phyloP scores from a whole-genome alignment of 805 yeast genomes.

The Starmerella riodocensis region DNA sequence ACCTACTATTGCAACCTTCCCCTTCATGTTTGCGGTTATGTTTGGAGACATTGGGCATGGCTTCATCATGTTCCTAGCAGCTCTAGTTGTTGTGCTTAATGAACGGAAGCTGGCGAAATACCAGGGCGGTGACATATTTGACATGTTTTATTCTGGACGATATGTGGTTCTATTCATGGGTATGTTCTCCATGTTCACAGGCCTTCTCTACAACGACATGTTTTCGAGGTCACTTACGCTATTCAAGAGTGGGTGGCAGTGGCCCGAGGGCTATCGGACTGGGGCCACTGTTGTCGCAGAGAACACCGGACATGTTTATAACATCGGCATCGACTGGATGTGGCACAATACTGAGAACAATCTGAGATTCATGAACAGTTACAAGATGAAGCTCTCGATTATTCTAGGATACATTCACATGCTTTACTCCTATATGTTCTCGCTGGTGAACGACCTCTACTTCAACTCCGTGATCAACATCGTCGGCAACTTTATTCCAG shows the following conservation, averaged over 20 bases:
- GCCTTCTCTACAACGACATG: slow-evolving; percentile 82
- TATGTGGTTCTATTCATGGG: slow-evolving; percentile 91
- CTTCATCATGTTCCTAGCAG: slow-evolving; percentile 62
- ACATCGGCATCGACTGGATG: slow-evolving; percentile 78
- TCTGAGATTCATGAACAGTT: slow-evolving; percentile 80
- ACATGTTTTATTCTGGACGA: slow-evolving; percentile 91
- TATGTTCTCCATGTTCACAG: slow-evolving; percentile 86
- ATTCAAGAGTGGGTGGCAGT: slow-evolving; percentile 83
- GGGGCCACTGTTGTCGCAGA: slow-evolving; percentile 62
- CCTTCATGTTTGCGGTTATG: slow-evolving; percentile 98
- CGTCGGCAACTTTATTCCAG: slow-evolving; percentile 87
- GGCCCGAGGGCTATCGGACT: slow-evolving; percentile 53
- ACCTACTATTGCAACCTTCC: slow-evolving; percentile 89
- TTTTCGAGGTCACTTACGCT: slow-evolving; percentile 84
- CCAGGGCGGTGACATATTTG: slow-evolving; percentile 84
- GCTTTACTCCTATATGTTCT: slow-evolving; percentile 78
- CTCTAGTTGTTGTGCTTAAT: slow-evolving; percentile 53
- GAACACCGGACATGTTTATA: slow-evolving; percentile 51
- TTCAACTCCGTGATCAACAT: slow-evolving; percentile 67
- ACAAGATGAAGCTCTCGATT: slow-evolving; percentile 92
- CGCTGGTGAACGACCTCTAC: slow-evolving; percentile 63
- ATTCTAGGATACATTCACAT: slow-evolving; percentile 90
- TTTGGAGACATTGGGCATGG: slow-evolving; percentile 99
- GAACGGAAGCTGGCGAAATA: slow-evolving; percentile 56
- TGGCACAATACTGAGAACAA: slow-evolving; percentile 98